Percentiles rank a stretch among this genome's conserved stretches.
phyloP scores from a whole-genome alignment of 306 rosid species.

The Clitoria ternatea region DNA sequence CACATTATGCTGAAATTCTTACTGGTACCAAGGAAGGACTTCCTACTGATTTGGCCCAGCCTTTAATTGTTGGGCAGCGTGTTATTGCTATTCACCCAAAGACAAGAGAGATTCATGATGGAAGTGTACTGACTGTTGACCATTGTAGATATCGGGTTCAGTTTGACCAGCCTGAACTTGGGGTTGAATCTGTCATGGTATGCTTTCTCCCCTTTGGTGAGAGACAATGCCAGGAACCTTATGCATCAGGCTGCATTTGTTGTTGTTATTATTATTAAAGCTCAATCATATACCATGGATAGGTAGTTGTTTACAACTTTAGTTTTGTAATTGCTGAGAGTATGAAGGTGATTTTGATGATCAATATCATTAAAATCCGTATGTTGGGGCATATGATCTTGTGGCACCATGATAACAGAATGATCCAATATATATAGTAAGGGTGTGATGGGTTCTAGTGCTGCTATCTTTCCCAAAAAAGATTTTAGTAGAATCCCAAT shows the following conservation, averaged over 20 bases:
- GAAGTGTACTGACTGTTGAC: conserved; percentile 76
- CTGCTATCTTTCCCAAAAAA: conserved; percentile 3
- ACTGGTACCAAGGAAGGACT: conserved; percentile 83
- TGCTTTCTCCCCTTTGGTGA: conserved; percentile 25
- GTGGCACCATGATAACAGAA: background rate
- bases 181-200: conserved; percentile 86
- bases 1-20: conserved; percentile 79
- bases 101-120: conserved; percentile 76
- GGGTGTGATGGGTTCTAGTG: conserved; percentile 1
- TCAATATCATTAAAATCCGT: background rate
- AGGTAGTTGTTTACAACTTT: background rate
- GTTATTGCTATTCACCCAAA: conserved; percentile 78
- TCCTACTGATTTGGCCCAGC: conserved; percentile 86
- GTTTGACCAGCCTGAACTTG: conserved; percentile 80
- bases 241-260: background rate
- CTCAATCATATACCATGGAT: background rate
- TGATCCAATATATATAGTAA: background rate
- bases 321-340: background rate
- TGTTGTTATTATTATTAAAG: background rate
- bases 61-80: conserved; percentile 79
- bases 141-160: conserved; percentile 62
- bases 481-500: background rate
- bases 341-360: background rate
- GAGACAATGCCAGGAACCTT: background rate
- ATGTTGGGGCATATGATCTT: background rate